Conservation (phyloP, 2,329 filamentous ascomycete genomes). For the Aspergillus vadensis region DNA sequence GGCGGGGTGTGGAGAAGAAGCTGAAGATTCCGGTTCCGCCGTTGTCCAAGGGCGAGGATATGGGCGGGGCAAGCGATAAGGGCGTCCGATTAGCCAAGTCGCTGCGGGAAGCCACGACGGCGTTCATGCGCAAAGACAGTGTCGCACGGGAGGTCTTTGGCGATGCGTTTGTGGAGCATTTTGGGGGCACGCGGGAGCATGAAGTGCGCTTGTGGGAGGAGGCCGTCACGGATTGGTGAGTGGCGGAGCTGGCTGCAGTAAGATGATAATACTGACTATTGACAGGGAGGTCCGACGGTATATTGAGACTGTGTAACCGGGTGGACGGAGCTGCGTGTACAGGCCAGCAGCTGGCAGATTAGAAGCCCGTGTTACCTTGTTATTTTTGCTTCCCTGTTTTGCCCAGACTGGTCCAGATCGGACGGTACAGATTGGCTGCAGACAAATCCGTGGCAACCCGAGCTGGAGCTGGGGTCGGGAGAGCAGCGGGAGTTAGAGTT, state of each 20-base stretch:
- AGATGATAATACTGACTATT: slow-evolving; percentile 20
- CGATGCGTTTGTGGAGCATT: slow-evolving; percentile 94
- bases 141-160: slow-evolving; percentile 93
- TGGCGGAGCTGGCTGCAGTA: slow-evolving; percentile 37
- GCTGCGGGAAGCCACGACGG: slow-evolving; percentile 77
- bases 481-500: slow-evolving; percentile 1
- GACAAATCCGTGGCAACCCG: too few species aligned
- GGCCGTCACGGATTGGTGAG: slow-evolving; percentile 93
- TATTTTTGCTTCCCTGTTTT: background rate
- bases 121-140: slow-evolving; percentile 76
- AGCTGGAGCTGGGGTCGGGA: slow-evolving; percentile 7
- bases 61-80: slow-evolving; percentile 70
- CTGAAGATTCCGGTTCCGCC: slow-evolving; percentile 79
- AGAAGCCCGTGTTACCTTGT: background rate
- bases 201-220: slow-evolving; percentile 91
- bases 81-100: slow-evolving; percentile 80
- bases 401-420: background rate
- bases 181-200: slow-evolving; percentile 86
- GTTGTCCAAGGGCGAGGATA: slow-evolving; percentile 79
- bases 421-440: background rate
- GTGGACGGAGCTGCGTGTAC: background rate
- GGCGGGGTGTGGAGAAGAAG: slow-evolving; percentile 90
- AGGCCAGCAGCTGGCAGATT: background rate
- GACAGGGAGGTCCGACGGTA: slow-evolving; percentile 74
- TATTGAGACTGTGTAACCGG: slow-evolving; percentile 69